These are phyloP conservation scores for Mycosphaerella sp. DNA, from an alignment of 2,329 filamentous ascomycete species.

Conservation along the genomic window DNA sequence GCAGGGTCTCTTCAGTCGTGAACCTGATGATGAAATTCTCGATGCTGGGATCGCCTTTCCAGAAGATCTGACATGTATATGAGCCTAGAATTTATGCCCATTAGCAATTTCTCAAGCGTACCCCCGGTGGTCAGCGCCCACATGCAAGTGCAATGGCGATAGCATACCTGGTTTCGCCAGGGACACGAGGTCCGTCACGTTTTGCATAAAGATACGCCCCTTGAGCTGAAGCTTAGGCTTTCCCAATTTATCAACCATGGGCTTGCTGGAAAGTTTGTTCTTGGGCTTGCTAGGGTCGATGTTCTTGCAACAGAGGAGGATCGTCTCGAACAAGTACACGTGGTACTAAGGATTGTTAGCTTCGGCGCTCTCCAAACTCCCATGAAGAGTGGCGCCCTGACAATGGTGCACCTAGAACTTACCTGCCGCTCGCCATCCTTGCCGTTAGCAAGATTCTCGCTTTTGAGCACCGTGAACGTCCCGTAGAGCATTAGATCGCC, in stretches of 20 bases:
- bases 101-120: constrained; percentile 26
- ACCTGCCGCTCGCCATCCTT: constrained; percentile 91
- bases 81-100: constrained; percentile 54
- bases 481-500: constrained; percentile 83
- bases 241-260: constrained; percentile 60
- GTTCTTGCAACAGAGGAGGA: constrained; percentile 95
- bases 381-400: neutral
- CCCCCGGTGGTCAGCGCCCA: constrained; percentile 26
- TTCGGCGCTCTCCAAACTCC: neutral
- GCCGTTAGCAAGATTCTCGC: constrained; percentile 41
- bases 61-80: constrained; percentile 95
- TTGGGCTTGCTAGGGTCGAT: constrained; percentile 76
- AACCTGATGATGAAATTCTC: constrained; percentile 97
- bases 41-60: constrained; percentile 92
- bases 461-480: constrained; percentile 82
- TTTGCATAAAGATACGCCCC: constrained; percentile 97
- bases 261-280: constrained; percentile 67
- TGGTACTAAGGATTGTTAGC: constrained; percentile 61
- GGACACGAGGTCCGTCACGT: constrained; percentile 90
- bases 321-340: constrained; percentile 94
- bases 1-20: constrained; percentile 83
- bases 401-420: constrained; percentile 29
- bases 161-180: constrained; percentile 75
- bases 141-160: constrained; percentile 14
- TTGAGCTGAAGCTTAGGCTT: constrained; percentile 82